A percentile compares a stretch with the other conserved stretches of the same genome.
Conservation (phyloP, 169 alveolate species). For the Nephromyces sp. region DNA sequence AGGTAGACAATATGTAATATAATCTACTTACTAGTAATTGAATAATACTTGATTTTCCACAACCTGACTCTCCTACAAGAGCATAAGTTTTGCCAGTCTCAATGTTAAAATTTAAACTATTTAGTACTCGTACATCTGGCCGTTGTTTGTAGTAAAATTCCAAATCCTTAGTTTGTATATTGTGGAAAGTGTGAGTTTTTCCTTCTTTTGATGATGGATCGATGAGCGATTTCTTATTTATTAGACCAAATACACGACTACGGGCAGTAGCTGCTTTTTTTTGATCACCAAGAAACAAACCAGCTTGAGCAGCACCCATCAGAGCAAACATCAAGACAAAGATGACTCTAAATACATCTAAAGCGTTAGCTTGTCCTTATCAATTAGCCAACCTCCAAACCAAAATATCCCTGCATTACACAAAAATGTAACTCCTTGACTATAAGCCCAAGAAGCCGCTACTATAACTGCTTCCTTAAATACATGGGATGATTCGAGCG, state of each 20-base stretch:
- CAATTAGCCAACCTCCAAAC: too few species aligned
- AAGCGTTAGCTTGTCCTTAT: too few species aligned
- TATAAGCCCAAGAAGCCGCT: too few species aligned
- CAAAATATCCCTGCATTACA: too few species aligned
- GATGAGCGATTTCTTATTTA: constrained; percentile 3
- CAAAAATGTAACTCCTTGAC: too few species aligned
- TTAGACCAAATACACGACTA: constrained; percentile 14
- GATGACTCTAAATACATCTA: constrained; percentile 13
- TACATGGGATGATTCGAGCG: too few species aligned
- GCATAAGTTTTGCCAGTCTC: constrained; percentile 29
- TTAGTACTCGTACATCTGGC: constrained; percentile 11
- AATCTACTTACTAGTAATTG: constrained; percentile 82
- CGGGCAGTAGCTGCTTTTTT: constrained; percentile 11
- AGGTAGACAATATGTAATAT: too few species aligned
- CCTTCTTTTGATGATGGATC: too few species aligned
- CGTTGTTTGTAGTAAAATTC: constrained; percentile 14
- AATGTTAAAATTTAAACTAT: constrained; percentile 7
- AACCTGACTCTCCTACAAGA: constrained; percentile 60
- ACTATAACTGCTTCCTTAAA: too few species aligned
- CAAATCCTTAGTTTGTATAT: too few species aligned
- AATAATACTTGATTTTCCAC: constrained; percentile 90
- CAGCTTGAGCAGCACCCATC: constrained; percentile 14
- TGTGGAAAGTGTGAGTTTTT: too few species aligned
- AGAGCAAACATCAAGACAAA: constrained; percentile 7
- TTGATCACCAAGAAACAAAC: constrained; percentile 7